phyloP scores from a whole-genome alignment of 108 stramenopile genomes.

The Tribonema minus region DNA sequence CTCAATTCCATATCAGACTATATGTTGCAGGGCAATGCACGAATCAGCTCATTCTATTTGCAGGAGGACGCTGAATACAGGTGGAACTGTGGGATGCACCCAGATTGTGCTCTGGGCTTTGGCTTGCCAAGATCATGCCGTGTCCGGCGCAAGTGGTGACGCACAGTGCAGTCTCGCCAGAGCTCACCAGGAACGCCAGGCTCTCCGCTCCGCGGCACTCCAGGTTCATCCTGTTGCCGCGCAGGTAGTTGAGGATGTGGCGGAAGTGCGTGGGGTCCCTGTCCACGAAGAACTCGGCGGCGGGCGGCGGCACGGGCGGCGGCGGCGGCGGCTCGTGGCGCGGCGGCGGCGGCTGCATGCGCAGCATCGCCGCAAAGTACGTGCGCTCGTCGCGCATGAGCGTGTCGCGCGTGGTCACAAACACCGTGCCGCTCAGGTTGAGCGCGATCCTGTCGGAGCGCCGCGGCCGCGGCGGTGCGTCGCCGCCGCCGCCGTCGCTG shows the following conservation, averaged over 20 bases:
- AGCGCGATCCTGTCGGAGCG: conserved; percentile 25
- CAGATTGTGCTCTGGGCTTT: too few species aligned
- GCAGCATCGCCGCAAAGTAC: conserved; percentile 36
- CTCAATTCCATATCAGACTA: too few species aligned
- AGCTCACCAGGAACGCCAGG: conserved; percentile 9
- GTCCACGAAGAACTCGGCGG: conserved; percentile 37
- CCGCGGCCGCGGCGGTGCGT: too few species aligned
- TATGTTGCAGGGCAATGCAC: too few species aligned
- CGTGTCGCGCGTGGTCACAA: conserved; percentile 24
- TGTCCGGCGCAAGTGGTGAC: too few species aligned
- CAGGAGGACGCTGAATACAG: too few species aligned
- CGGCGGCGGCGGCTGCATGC: not conserved
- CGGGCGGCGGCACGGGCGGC: not conserved
- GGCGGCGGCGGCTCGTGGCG: not conserved
- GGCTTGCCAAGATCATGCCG: too few species aligned
- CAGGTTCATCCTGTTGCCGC: conserved; percentile 28
- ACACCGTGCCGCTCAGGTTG: conserved; percentile 34
- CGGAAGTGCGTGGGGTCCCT: conserved; percentile 41
- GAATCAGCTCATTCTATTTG: too few species aligned
- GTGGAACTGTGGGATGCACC: too few species aligned
- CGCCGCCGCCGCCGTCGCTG: too few species aligned
- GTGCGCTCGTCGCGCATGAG: conserved; percentile 17
- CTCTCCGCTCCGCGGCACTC: conserved; percentile 14
- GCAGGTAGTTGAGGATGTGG: conserved; percentile 37
- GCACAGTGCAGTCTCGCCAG: too few species aligned